A percentile compares a stretch with the other conserved stretches of the same genome.
These are phyloP conservation scores for Endocarpon pusillum DNA, from an alignment of 495 filamentous ascomycete species.

Conservation along the genomic window DNA sequence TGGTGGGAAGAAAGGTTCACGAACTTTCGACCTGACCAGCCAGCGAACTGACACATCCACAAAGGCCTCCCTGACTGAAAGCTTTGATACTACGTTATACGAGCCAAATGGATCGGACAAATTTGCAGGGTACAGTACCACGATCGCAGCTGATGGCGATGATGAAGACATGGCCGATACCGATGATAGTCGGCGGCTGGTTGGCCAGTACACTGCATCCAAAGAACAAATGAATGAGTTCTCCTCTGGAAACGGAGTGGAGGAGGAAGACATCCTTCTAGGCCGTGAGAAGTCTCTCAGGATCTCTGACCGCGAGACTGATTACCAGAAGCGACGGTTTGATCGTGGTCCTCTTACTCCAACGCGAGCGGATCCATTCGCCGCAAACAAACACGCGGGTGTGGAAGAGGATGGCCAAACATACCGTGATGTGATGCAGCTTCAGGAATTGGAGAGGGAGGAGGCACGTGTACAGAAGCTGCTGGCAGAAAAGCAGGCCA, in stretches of 20 bases:
- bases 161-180: conserved; percentile 72
- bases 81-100: conserved; percentile 87
- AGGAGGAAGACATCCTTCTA: conserved; percentile 81
- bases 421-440: conserved; percentile 83
- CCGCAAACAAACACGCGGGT: conserved; percentile 52
- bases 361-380: conserved; percentile 77
- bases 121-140: conserved; percentile 79
- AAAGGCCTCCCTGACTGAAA: conserved; percentile 89
- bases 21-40: conserved; percentile 67
- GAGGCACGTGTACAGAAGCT: conserved; percentile 73
- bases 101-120: conserved; percentile 64
- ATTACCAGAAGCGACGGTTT: conserved; percentile 92
- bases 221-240: conserved; percentile 87
- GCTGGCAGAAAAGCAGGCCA: conserved; percentile 58
- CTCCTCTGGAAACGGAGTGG: conserved; percentile 63
- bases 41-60: conserved; percentile 82
- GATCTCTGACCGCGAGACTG: conserved; percentile 83
- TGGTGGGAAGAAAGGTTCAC: conserved; percentile 69
- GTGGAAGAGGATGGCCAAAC: conserved; percentile 52
- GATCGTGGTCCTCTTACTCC: conserved; percentile 68
- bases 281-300: conserved; percentile 76
- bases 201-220: conserved; percentile 94
- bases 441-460: conserved; percentile 81
- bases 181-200: conserved; percentile 60
- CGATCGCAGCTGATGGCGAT: conserved; percentile 65